Base-by-base conservation (phyloP, 2,329 filamentous ascomycete genomes). In the Mollisia scopiformis region DNA sequence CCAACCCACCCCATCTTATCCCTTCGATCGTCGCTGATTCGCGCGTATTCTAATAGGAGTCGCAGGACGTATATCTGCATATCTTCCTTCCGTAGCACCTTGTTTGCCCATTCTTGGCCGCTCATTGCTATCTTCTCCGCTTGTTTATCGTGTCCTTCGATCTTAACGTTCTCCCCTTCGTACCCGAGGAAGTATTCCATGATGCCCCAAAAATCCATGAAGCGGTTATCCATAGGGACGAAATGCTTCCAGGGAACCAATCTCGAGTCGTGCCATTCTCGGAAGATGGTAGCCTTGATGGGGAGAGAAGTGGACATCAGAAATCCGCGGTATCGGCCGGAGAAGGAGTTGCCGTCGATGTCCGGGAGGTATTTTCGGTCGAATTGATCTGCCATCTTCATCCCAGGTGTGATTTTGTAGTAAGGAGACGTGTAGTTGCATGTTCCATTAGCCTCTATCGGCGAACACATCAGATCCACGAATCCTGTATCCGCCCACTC, bases 241-340 rank as follows among this genome's bases (percentile, higher is more conserved):
- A 92, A 94, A 74, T 95, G 91, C 69, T 87, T 85, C 91, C 91
- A 95, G 0, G 90, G 82, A 1, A 92, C 78, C 1, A 95, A 78
- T 1, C 91, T 82, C 49, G 82, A 83, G 72, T 93, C 91, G 70
- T 93, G 91, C 91, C 91, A 95, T 73, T 95, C 91, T 8, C 84
- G 82, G 76, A 88, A 95, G 30, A 94, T 78, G 0, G 91, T 92
- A 1, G 89, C 85, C 77, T 94, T 95, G 76, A 95, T 85, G 0
- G 89, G 89, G 4, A 93, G 74, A 2, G 84, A 87, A 0, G 85
- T 89, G 13, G 85, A 90, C 46, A 84, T 81, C 30, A 94, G 76
- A 73, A 93, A 92, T 0, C 83, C 85, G 2, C 88, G 80, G 67
- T 89, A 91, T 1, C 89, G 84, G 1, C 88, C 88, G 19, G 84